phyloP scores from a whole-genome alignment of 2,329 filamentous ascomycete species.

The Alternaria hordeiaustralica region DNA sequence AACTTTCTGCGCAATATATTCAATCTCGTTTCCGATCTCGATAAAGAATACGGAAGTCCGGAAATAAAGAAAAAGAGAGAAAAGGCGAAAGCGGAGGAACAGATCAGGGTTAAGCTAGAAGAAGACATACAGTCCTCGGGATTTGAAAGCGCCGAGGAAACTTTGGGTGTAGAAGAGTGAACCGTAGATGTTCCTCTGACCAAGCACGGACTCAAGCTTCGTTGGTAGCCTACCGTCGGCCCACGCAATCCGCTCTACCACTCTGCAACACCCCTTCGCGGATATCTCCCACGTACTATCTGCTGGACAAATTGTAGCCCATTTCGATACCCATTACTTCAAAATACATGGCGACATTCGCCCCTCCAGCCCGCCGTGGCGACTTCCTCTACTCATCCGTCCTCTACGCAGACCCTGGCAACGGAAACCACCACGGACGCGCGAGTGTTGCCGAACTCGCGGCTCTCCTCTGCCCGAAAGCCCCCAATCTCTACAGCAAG shows the following conservation, averaged over 20 bases:
- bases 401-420: conserved; percentile 41
- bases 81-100: background rate
- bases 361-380: conserved; percentile 34
- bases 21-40: background rate
- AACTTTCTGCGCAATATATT: background rate
- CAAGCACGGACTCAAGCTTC: background rate
- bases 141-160: background rate
- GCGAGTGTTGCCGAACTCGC: conserved; percentile 39
- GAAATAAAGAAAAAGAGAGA: background rate
- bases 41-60: background rate
- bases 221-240: background rate
- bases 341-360: conserved; percentile 29
- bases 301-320: background rate
- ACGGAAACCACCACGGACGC: conserved; percentile 40
- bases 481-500: conserved; percentile 18
- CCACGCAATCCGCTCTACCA: background rate
- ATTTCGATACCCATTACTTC: background rate
- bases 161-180: background rate
- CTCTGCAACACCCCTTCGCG: background rate
- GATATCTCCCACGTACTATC: background rate
- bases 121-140: background rate
- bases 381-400: conserved; percentile 39
- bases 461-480: conserved; percentile 37
- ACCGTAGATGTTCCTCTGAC: background rate
- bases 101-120: background rate